Evolutionary conservation across 176 grass and related monocot genomes (phyloP), one percentile per base, ranked within the genome.

Genomic region (Carex scoparia): DNA sequence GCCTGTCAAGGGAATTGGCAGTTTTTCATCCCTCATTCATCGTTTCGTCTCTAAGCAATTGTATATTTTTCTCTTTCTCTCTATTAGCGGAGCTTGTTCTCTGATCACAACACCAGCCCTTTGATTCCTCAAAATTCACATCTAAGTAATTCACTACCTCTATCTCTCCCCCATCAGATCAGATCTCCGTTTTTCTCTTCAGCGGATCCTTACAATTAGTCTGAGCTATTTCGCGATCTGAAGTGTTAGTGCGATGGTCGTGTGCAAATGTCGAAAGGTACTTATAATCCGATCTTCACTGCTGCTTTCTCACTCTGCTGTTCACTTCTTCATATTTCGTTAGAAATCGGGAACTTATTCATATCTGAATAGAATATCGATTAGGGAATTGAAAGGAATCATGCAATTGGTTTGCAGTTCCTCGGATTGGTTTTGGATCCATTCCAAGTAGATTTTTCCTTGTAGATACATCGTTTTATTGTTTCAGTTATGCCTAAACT

Each of bases 181-280:
- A 42, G 69, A 72, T 67, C 62, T 67, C 35, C n/a, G 23, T 66
- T 44, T 15, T 74, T 46, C 42, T 37, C 68, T 28, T 61, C 69
- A 60, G 32, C 68, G 16, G 69, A 64, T 72, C 37, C 30, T 23
- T 60, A 40, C 61, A 37, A 63, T 44, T 49, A 60, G 9, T 82
- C 60, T 49, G 35, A 59, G 53, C 18, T 62, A 65, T 81, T 62
- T 65, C 35, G 13, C 37, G 63, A 83, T 83, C 81, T 83, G 11
- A 83, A 31, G 37, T 65, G 42, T 54, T 51, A 46, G 14, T 69
- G 83, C 86, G 68, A 99, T 99, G 96, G 96, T 99, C 87, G 96
- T 99, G 65, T 99, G 96, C 90, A 99, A 92, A 92, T 99, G 96
- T 87, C 96, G 93, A 91, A 99, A 99, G 96, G 96, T 99, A 51